Evolutionary conservation across 148 eudicot species (phyloP).

Genomic region (Agrostemma githago): DNA sequence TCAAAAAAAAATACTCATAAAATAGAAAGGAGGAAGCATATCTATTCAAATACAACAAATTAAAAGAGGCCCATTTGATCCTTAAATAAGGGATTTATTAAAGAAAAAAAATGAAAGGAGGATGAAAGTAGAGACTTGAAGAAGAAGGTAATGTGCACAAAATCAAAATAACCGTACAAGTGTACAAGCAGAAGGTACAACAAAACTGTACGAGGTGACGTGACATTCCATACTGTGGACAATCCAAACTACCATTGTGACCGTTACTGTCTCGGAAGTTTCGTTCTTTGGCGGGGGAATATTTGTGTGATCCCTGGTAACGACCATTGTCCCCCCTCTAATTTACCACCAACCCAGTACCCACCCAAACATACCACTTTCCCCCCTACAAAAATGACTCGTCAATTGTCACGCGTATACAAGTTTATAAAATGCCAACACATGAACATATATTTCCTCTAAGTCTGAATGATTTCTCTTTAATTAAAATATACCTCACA

Average conservation of each 20-base stretch:
- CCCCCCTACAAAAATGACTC: too few species aligned
- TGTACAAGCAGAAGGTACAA: background rate
- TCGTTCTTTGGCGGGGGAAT: slow-evolving; percentile 17
- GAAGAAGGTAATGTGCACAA: background rate
- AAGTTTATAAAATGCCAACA: too few species aligned
- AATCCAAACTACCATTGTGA: background rate
- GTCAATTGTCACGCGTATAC: too few species aligned
- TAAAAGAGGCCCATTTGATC: too few species aligned
- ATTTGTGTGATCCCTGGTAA: background rate
- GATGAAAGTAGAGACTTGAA: background rate
- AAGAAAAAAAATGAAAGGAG: background rate
- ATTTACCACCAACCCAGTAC: background rate
- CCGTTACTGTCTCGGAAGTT: slow-evolving; percentile 21
- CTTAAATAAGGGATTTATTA: too few species aligned
- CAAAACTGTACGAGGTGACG: slow-evolving; percentile 13
- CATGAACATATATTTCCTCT: too few species aligned
- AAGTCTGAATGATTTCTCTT: too few species aligned
- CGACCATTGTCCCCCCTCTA: background rate
- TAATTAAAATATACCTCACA: too few species aligned
- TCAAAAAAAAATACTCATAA: too few species aligned
- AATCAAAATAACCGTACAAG: background rate
- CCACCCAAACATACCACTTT: background rate
- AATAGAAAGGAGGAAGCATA: too few species aligned
- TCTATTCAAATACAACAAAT: too few species aligned
- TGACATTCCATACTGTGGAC: background rate